Evolutionary conservation across 768 basidiomycete species (phyloP), one percentile per base, ranked within the genome.

Genomic region (Tremella mesenterica): DNA sequence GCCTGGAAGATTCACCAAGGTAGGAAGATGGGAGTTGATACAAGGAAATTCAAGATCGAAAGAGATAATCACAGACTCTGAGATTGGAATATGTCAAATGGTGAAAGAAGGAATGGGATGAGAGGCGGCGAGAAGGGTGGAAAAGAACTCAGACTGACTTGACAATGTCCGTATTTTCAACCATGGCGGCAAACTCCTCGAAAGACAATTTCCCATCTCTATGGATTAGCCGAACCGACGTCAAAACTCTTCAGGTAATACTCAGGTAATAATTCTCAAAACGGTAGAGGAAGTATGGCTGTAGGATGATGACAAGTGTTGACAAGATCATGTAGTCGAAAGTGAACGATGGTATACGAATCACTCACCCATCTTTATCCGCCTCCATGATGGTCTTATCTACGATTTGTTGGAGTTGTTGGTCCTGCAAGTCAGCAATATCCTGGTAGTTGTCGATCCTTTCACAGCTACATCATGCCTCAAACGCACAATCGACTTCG

Each of bases 331-430:
- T n/a, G n/a, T n/a, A n/a, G n/a, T n/a, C n/a, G n/a, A n/a, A n/a
- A n/a, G n/a, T n/a, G n/a, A n/a, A n/a, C n/a, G n/a, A n/a, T n/a
- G n/a, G n/a, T n/a, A n/a, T n/a, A n/a, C 14, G 5, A 27, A 10
- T 23, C 6, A 51, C 73, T 58, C 56, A 75, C 75, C 88, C 91
- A 69, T 99, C 92, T 72, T 88, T 86, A 71, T 99, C 95, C 10
- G 92, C 95, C 75, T 99, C 95, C 90, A 99, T 91, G 72, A 99
- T 99, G 8, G 95, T 97, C 78, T 99, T 99, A 75, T 99, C 95
- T 16, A 99, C 95, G 55, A 99, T 99, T 73, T 97, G 95, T 74
- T 99, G 95, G 55, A 99, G 77, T 77, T 97, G 95, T 71, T 93
- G 88, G 72, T 99, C 95, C 89, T 93, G 44, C 16, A 21, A 26